phyloP scores from a whole-genome alignment of 352 stramenopile genomes.

The Phytophthora pluvialis region DNA sequence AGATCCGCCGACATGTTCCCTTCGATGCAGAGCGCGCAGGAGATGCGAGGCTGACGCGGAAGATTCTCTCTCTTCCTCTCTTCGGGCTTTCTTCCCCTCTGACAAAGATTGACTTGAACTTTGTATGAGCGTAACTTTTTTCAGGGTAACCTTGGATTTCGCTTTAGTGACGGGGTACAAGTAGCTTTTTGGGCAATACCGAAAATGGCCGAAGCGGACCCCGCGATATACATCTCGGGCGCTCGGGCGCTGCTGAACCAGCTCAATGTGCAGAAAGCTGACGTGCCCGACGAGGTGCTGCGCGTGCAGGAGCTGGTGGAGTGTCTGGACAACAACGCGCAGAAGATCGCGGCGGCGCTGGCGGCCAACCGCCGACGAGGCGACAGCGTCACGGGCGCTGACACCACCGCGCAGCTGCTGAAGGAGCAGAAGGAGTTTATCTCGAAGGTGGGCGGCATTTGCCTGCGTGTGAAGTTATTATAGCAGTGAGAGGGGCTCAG shows the following conservation, averaged over 20 bases:
- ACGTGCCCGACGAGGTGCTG: slow-evolving; percentile 55
- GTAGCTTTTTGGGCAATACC: neutral
- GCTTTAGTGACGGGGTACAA: slow-evolving; percentile 11
- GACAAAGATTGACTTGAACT: slow-evolving; percentile 14
- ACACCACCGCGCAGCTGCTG: slow-evolving; percentile 58
- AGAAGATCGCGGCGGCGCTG: slow-evolving; percentile 69
- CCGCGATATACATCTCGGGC: slow-evolving; percentile 35
- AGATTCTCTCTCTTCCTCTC: neutral
- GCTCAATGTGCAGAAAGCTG: slow-evolving; percentile 30
- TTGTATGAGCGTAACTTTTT: slow-evolving; percentile 14
- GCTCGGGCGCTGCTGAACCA: slow-evolving; percentile 45
- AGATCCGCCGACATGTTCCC: slow-evolving; percentile 85
- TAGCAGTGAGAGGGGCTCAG: no score
- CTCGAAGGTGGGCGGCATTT: slow-evolving; percentile 29
- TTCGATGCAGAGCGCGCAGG: slow-evolving; percentile 1
- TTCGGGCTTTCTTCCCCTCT: slow-evolving; percentile 6
- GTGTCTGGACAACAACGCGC: slow-evolving; percentile 70
- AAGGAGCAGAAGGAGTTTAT: slow-evolving; percentile 66
- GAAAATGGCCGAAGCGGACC: slow-evolving; percentile 3
- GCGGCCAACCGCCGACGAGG: slow-evolving; percentile 43
- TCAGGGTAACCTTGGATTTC: neutral
- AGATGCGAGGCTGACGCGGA: neutral
- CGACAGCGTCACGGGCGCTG: slow-evolving; percentile 19
- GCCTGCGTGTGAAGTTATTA: neutral
- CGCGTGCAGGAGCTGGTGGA: slow-evolving; percentile 72